phyloP scores from a whole-genome alignment of 73 alveolate genomes.

The Loxodes magnus region DNA sequence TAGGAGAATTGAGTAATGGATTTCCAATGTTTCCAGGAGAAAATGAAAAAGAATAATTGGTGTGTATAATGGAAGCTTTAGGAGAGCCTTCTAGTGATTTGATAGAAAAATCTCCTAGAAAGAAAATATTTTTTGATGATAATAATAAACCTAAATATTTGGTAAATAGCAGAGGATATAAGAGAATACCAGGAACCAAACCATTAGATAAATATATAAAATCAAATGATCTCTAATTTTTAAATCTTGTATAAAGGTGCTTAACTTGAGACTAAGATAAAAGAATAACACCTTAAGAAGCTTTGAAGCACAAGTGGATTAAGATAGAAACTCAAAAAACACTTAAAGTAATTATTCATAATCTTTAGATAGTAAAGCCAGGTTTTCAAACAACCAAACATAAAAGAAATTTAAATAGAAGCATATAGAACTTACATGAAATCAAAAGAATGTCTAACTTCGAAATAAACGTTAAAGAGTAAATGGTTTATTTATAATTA shows the following conservation, averaged over 20 bases:
- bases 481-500: too few relatives aligned
- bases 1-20: constrained; percentile 78
- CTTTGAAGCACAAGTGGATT: too few relatives aligned
- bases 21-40: constrained; percentile 85
- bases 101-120: constrained; percentile 45
- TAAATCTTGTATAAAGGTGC: not conserved
- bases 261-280: constrained; percentile 6
- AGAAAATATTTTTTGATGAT: constrained; percentile 24
- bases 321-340: too few relatives aligned
- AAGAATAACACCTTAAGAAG: too few relatives aligned
- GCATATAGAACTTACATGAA: too few relatives aligned
- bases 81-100: constrained; percentile 68
- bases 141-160: constrained; percentile 10
- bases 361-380: too few relatives aligned
- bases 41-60: constrained; percentile 68
- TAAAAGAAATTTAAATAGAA: too few relatives aligned
- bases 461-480: too few relatives aligned
- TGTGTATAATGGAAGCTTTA: constrained; percentile 55
- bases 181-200: constrained; percentile 8
- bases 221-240: not conserved
- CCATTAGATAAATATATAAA: not conserved
- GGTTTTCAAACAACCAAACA: too few relatives aligned
- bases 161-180: not conserved
- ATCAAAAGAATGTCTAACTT: too few relatives aligned
- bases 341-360: too few relatives aligned